A percentile compares a stretch with the other conserved stretches of the same genome.
These are phyloP conservation scores for Pyrrhoderma lamaoense DNA, from an alignment of 1,284 basidiomycete species.

Conservation along the genomic window DNA sequence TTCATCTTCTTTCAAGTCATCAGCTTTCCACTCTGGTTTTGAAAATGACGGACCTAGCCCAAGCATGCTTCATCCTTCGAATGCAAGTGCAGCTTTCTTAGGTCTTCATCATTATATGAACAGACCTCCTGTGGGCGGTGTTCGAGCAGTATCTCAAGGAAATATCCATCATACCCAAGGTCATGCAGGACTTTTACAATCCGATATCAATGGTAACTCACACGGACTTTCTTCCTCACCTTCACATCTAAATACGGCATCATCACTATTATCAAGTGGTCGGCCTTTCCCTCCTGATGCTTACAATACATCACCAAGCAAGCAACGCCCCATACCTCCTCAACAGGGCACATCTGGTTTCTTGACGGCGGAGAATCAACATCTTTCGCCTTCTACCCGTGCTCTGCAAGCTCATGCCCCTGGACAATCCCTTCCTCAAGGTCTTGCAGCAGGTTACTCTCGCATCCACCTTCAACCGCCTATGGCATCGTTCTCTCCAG, in stretches of 20 bases:
- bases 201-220: slow-evolving; percentile 19
- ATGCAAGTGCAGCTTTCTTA: slow-evolving; percentile 73
- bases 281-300: slow-evolving; percentile 1
- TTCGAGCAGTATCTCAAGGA: slow-evolving; percentile 15
- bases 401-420: slow-evolving; percentile 75
- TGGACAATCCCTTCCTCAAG: slow-evolving; percentile 82
- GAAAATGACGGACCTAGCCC: slow-evolving; percentile 35
- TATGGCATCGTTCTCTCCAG: slow-evolving; percentile 27
- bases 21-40: slow-evolving; percentile 28
- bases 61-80: slow-evolving; percentile 48
- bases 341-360: neutral
- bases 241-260: slow-evolving; percentile 24
- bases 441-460: slow-evolving; percentile 79
- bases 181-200: slow-evolving; percentile 23
- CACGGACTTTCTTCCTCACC: slow-evolving; percentile 23
- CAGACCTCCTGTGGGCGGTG: neutral
- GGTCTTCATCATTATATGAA: slow-evolving; percentile 50
- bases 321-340: neutral
- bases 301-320: neutral
- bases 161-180: slow-evolving; percentile 3
- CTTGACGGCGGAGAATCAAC: neutral
- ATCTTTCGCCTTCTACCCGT: slow-evolving; percentile 52
- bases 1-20: slow-evolving; percentile 36
- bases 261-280: slow-evolving; percentile 21
- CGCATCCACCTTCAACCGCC: slow-evolving; percentile 68